phyloP scores from a whole-genome alignment of 164 flowering plant species.

The Platanus orientalis region DNA sequence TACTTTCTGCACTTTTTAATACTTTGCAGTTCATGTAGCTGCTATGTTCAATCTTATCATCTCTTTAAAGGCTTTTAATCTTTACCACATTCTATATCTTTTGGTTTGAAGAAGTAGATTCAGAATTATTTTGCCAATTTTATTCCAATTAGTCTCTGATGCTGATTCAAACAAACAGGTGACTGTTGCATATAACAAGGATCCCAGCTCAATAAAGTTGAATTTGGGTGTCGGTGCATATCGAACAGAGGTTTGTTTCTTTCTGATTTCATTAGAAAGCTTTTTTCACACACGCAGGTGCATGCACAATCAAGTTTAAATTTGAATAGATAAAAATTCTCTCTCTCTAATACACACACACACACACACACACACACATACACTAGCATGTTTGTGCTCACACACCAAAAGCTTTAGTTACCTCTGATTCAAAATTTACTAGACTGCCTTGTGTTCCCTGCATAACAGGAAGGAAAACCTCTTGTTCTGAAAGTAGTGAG shows the following conservation, averaged over 20 bases:
- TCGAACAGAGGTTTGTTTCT: conserved; percentile 76
- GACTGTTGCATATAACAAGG: conserved; percentile 95
- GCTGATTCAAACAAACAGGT: conserved; percentile 58
- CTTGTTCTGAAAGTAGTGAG: conserved; percentile 91
- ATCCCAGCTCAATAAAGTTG: conserved; percentile 79
- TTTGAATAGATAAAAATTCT: no score
- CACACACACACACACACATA: no score
- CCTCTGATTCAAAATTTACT: not conserved
- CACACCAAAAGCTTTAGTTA: not conserved
- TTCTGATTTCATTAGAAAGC: not conserved
- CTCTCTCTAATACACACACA: no score
- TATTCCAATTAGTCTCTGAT: no score
- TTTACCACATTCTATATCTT: no score
- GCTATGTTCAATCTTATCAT: no score
- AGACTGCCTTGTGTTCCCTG: not conserved
- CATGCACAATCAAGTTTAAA: no score
- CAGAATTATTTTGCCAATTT: no score
- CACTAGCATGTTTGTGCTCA: not conserved
- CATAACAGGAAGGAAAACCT: conserved; percentile 88
- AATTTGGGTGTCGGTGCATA: conserved; percentile 99
- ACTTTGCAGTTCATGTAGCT: no score
- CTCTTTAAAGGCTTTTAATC: no score
- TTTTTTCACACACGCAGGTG: not conserved
- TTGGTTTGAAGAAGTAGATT: no score
- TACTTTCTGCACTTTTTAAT: no score